A percentile compares a stretch with the other conserved stretches of the same genome.
Evolutionary conservation across 371 early-diverging fungal species (phyloP).

Genomic region (Mortierella sp.): DNA sequence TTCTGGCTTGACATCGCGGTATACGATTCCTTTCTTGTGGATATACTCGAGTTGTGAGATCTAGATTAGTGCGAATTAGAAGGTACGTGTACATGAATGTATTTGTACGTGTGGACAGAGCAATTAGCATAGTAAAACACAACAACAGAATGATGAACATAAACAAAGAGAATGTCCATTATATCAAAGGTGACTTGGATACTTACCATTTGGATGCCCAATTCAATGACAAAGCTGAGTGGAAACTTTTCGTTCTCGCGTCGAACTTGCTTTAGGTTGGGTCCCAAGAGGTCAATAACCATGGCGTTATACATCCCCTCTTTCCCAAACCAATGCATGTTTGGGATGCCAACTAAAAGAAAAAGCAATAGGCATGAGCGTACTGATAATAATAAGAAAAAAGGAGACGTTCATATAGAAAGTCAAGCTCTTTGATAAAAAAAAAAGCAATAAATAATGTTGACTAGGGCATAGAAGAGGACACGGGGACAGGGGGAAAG

Average conservation of each 20-base stretch:
- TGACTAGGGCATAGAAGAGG: background rate
- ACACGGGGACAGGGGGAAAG: constrained; percentile 6
- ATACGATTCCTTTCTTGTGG: constrained; percentile 92
- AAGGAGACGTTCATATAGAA: constrained; percentile 8
- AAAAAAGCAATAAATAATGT: background rate
- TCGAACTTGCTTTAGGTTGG: constrained; percentile 91
- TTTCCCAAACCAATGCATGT: constrained; percentile 91
- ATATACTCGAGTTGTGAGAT: constrained; percentile 88
- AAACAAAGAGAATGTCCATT: too few relatives aligned
- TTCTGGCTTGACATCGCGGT: constrained; percentile 99
- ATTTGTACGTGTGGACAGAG: background rate
- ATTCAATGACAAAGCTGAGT: constrained; percentile 63
- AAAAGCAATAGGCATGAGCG: background rate
- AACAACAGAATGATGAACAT: too few relatives aligned
- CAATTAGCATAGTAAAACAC: too few relatives aligned
- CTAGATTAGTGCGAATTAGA: constrained; percentile 42
- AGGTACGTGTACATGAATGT: background rate
- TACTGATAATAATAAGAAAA: background rate
- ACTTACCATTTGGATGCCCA: constrained; percentile 71
- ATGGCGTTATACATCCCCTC: constrained; percentile 91
- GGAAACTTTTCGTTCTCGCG: constrained; percentile 61
- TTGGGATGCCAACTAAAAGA: constrained; percentile 80
- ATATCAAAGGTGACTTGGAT: background rate
- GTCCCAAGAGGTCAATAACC: constrained; percentile 97
- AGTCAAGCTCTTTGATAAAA: background rate